Evolutionary conservation across 768 basidiomycete genomes (phyloP).

Genomic region (Rubroboletus satanas): DNA sequence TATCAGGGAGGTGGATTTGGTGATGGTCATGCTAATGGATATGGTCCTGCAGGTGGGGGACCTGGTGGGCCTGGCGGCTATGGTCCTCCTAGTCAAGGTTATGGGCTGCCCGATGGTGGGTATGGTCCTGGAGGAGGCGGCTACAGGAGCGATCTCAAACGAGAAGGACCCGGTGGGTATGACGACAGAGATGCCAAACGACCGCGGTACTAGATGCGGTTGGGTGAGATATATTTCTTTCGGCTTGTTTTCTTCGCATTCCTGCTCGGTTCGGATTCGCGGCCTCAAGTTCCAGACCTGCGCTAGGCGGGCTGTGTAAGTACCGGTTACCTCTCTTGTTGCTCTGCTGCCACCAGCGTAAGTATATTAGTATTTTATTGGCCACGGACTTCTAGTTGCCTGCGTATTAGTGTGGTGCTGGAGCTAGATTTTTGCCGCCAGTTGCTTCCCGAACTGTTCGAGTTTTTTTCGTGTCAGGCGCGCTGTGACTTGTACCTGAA

Average conservation of each 20-base stretch:
- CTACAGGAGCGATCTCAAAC: conserved; percentile 71
- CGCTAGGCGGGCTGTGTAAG: conserved; percentile 36
- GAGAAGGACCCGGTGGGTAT: conserved; percentile 68
- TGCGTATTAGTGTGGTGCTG: conserved; percentile 5
- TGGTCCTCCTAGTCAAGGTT: conserved; percentile 37
- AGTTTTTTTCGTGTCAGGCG: background rate
- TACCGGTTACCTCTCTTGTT: conserved; percentile 28
- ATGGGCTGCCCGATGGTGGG: conserved; percentile 46
- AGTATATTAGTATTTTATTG: conserved; percentile 36
- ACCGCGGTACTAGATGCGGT: conserved; percentile 64
- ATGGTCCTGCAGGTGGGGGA: conserved; percentile 46
- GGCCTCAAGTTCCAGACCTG: conserved; percentile 25
- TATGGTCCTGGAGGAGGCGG: conserved; percentile 49
- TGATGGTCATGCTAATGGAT: conserved; percentile 52
- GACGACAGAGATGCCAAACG: conserved; percentile 83
- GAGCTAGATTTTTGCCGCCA: background rate
- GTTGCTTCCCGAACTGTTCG: background rate
- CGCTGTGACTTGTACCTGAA: background rate
- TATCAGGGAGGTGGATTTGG: conserved; percentile 59
- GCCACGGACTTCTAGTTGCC: conserved; percentile 4
- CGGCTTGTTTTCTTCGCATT: conserved; percentile 22
- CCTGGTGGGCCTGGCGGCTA: conserved; percentile 42
- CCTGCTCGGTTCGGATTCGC: conserved; percentile 20
- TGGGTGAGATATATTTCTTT: conserved; percentile 32
- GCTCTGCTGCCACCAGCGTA: conserved; percentile 29